phyloP scores from a whole-genome alignment of 768 basidiomycete species.

The Trametes cingulata region DNA sequence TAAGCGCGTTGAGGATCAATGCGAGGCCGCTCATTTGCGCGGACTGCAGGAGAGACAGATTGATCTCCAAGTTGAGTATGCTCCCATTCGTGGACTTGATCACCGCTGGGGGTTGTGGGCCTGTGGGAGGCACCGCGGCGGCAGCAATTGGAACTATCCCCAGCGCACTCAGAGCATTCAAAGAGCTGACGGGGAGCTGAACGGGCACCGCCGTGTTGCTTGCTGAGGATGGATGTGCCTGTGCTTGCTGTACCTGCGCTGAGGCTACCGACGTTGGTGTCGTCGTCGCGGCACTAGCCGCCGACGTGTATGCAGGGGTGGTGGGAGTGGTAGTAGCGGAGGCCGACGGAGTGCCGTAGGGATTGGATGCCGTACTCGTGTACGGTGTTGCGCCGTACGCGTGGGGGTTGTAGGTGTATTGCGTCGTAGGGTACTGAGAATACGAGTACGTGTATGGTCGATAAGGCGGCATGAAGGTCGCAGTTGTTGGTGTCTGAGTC shows the following conservation, averaged over 20 bases:
- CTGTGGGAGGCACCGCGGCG: conserved; percentile 49
- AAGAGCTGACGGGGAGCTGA: conserved; percentile 62
- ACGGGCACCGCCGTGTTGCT: conserved; percentile 51
- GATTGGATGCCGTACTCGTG: conserved; percentile 13
- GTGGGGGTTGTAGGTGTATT: conserved; percentile 28
- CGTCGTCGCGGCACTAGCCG: background rate
- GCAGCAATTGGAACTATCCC: conserved; percentile 74
- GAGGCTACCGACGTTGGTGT: conserved; percentile 14
- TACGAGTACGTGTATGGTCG: conserved; percentile 31
- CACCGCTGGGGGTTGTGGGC: conserved; percentile 72
- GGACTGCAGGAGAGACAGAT: conserved; percentile 69
- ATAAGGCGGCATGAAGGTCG: conserved; percentile 29
- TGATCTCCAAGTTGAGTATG: conserved; percentile 77
- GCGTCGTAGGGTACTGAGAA: conserved; percentile 27
- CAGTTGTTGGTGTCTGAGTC: conserved; percentile 34
- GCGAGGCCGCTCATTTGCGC: conserved; percentile 79
- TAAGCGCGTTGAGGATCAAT: conserved; percentile 67
- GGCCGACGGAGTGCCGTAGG: conserved; percentile 10
- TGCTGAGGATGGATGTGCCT: conserved; percentile 4
- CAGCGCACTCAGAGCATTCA: conserved; percentile 61
- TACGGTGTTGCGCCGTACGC: conserved; percentile 20
- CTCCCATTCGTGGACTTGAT: conserved; percentile 60
- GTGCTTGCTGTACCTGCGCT: conserved; percentile 17
- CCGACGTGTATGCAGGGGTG: conserved; percentile 4
- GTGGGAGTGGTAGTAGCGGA: conserved; percentile 1